Evolutionary conservation across 108 stramenopile species (phyloP), one percentile per base, ranked within the genome.

Genomic region (Fistulifera solaris): DNA sequence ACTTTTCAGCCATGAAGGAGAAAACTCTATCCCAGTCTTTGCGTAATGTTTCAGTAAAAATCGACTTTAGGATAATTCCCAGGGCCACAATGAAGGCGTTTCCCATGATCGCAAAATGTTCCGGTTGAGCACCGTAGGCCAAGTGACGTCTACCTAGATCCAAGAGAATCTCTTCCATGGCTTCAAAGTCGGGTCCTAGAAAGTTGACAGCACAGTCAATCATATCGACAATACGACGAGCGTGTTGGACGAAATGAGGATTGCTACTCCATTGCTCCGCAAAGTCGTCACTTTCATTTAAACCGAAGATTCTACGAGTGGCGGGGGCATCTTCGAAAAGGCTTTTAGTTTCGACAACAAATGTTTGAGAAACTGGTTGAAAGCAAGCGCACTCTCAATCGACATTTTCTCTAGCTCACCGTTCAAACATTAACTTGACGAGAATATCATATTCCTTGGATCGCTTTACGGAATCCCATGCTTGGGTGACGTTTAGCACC

Each of bases 111-210:
- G 50, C 19, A 6, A 24, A 51, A 22, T 51, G 25, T 51, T 66
- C 46, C 22, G 66, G 66, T 28, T 59, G 8, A 35, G 39, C 48
- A 18, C 24, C 19, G 42, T 48, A 48, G 40, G 48, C 35, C 14
- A 53, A 18, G 40, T 66, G 58, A 13, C 66, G 40, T 46, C 44
- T 7, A 21, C 66, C 66, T 27, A 66, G 35, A 25, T 59, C 52
- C 1, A 35, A 26, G 42, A 66, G 13, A 2, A 16, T 28, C 7
- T 44, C 42, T 56, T 59, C 66, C 12, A 66, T 39, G 8, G 58
- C 39, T 19, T 49, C 49, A 24, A 66, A 51, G 39, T 66, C 58
- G 25, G 66, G 66, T 39, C 66, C 66, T 11, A 59, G 10, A 54
- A 66, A 59, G 23, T 12, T 26, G 4, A 59, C 38, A 1, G 58